Base-by-base conservation (phyloP, 2,329 filamentous ascomycete genomes). In the Fusarium hainanense region DNA sequence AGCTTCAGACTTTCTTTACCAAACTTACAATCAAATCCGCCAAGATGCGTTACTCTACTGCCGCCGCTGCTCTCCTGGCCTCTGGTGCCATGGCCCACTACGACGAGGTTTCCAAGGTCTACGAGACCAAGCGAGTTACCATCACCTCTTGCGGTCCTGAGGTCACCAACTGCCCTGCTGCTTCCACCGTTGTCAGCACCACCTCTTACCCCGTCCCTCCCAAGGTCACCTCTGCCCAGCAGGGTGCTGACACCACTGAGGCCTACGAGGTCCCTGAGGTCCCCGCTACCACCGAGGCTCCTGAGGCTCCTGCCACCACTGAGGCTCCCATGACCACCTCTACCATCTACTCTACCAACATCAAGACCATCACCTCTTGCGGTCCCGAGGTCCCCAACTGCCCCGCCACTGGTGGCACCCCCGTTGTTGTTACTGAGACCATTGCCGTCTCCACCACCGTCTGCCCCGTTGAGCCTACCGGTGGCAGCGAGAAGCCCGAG, bases 311-410 rank as follows among this genome's bases (percentile, higher is more conserved):
- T 14, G 58, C 28, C 65, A 71, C 76, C 71, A 79, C 77, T 52
- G 77, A 75, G 70, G 83, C 80, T 54, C 76, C 84, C 60, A 75
- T 81, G 69, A 85, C 84, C 75, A 85, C 85, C 72, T 82, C 79
- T 60, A 85, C 87, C 77, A 80, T 89, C 82, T 88, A 85, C 84
- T 77, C 81, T 73, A 89, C 87, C 77, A 83, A 83, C 74, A 81
- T 89, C 77, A 81, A 86, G 77, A 90, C 88, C 80, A 81, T 90
- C 84, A 90, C 86, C 80, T 84, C 84, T 58, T 90, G 88, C 83
- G 83, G 80, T 62, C 82, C 87, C 51, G 83, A 84, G 66, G 87
- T 90, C 76, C 85, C 87, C 79, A 76, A 91, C 87, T 92, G 90
- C 86, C 86, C 86, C 65, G 78, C 79, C 37, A 77, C 76, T 72